A percentile compares a stretch with the other conserved stretches of the same genome.
These are phyloP conservation scores for Planoprotostelium fungivorum DNA, from an alignment of 78 protist genomes.

Conservation along the genomic window DNA sequence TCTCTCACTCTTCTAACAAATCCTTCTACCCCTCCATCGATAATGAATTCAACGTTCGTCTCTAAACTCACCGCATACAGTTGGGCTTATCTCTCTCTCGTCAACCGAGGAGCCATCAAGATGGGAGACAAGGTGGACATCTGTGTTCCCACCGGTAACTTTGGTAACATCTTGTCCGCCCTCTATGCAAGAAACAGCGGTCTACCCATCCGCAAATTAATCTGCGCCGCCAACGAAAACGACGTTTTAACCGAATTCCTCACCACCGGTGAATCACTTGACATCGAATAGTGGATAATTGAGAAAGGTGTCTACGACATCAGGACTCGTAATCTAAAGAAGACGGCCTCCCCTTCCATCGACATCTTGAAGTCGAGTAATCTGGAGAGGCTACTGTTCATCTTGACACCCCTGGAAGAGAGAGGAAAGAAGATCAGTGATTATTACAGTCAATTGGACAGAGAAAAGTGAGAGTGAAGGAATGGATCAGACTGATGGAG, in stretches of 20 bases:
- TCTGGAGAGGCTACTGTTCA: background rate
- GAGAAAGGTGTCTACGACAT: background rate
- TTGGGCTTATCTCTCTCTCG: constrained; percentile 8
- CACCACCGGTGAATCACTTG: constrained; percentile 24
- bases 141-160: constrained; percentile 68
- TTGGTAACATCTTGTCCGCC: constrained; percentile 54
- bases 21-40: too few relatives aligned
- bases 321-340: background rate
- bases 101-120: background rate
- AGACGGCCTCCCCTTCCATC: background rate
- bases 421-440: background rate
- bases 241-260: constrained; percentile 42
- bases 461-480: background rate
- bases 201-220: constrained; percentile 32
- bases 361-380: background rate
- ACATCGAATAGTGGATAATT: too few relatives aligned
- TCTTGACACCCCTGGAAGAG: background rate
- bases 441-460: background rate
- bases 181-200: constrained; percentile 44
- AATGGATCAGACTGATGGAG: background rate
- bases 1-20: too few relatives aligned
- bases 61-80: too few relatives aligned
- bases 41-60: too few relatives aligned
- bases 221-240: constrained; percentile 48
- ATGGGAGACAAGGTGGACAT: constrained; percentile 25